Evolutionary conservation across 2,329 filamentous ascomycete species (phyloP), one percentile per base, ranked within the genome.

Genomic region (Calonectria hongkongensis): DNA sequence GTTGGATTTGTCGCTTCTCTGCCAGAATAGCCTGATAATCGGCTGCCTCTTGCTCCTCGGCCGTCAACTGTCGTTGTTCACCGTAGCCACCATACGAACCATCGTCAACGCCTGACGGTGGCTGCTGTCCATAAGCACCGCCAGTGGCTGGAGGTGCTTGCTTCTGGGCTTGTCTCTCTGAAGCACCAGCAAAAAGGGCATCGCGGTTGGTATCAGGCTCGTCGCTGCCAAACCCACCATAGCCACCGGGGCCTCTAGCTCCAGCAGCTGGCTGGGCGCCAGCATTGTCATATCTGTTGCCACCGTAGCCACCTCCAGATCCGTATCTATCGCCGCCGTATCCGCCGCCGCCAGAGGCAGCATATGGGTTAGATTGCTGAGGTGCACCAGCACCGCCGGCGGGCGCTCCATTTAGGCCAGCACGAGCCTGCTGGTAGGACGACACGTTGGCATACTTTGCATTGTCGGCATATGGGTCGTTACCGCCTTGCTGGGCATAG

Each of bases 41-140:
- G 75, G 93, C 85, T 86, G 90, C 86, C 70, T 98, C 95, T 81
- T 95, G 86, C 88, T 91, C 91, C 77, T 98, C 95, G 1, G 92
- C 95, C 0, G 95, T 98, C 76, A 98, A 86, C 82, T 98, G 91
- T 60, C 94, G 91, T 72, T 94, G 89, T 70, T 93, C 92, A 66
- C 94, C 90, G 74, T 92, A 92, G 33, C 88, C 89, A 30, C 87
- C 89, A 71, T 87, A 88, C 15, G 81, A 81, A 43, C 79, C 81
- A 28, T 71, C 78, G 27, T 58, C 78, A 21, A 75, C 72, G 18
- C 75, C 80, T 27, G 81, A 70, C 68, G 28, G 63, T 28, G 28
- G 63, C 33, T 81, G 80, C 39, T 79, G 76, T 6, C 76, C 78
- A 45, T 79, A 81, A 3, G 76, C 73, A 43, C 72, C 76, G 48